Percentiles rank a stretch among this genome's conserved stretches.
Conservation (phyloP, 192 early-diverging fungal species). For the Chytriomyces sp. region DNA sequence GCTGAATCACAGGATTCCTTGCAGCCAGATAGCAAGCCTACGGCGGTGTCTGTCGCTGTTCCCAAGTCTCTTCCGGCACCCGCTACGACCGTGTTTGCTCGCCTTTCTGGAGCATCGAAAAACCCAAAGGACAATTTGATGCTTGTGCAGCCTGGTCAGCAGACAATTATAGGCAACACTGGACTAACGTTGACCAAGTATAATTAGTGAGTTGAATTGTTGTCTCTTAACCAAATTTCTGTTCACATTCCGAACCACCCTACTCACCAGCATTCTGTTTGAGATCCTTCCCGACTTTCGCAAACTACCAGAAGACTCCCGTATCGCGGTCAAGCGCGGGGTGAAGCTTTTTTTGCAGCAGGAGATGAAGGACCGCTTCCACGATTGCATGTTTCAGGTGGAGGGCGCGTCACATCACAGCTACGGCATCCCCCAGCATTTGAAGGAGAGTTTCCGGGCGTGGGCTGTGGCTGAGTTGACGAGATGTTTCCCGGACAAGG, state of each 20-base stretch:
- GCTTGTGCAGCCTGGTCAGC: no score
- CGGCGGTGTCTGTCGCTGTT: not conserved
- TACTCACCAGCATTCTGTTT: conserved; percentile 5
- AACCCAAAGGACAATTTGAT: not conserved
- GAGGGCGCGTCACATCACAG: conserved; percentile 4
- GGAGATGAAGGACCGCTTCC: conserved; percentile 8
- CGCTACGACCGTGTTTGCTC: not conserved
- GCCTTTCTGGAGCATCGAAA: not conserved
- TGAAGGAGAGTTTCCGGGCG: not conserved
- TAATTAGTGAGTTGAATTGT: not conserved
- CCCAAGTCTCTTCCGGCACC: not conserved
- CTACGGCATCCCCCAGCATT: conserved; percentile 11
- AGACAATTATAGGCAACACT: no score
- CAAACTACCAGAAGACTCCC: not conserved
- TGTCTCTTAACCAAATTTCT: not conserved
- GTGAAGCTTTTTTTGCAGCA: conserved; percentile 19
- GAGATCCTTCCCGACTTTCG: conserved; percentile 15
- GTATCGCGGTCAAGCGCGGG: conserved; percentile 13
- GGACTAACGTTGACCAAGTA: conserved; percentile 13
- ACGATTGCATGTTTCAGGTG: conserved; percentile 2
- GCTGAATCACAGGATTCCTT: not conserved
- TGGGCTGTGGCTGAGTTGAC: conserved; percentile 6
- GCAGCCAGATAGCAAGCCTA: not conserved
- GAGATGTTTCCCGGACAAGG: conserved; percentile 19
- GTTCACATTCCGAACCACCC: not conserved